phyloP scores from a whole-genome alignment of 768 basidiomycete genomes.

The Rhizopogon rudus region DNA sequence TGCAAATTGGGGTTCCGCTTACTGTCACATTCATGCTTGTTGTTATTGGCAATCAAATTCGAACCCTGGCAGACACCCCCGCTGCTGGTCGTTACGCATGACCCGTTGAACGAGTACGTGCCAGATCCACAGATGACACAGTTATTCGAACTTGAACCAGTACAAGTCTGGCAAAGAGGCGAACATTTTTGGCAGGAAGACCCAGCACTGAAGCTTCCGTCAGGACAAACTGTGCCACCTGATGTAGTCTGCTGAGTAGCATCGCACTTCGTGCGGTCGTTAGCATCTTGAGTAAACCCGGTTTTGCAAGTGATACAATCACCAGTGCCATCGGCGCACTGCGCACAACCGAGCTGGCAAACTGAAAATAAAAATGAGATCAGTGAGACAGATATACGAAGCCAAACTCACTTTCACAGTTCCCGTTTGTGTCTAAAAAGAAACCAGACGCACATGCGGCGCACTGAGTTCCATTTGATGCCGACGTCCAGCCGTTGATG shows the following conservation, averaged over 20 bases:
- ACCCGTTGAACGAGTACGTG: conserved; percentile 58
- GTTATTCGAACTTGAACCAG: conserved; percentile 58
- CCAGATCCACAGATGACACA: conserved; percentile 68
- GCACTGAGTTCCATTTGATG: conserved; percentile 70
- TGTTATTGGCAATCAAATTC: conserved; percentile 71
- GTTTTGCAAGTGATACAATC: conserved; percentile 66
- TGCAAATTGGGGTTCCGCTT: conserved; percentile 24
- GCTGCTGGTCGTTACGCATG: conserved; percentile 59
- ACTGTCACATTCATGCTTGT: conserved; percentile 84
- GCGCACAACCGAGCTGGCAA: conserved; percentile 67
- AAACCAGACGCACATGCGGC: conserved; percentile 72
- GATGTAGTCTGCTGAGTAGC: conserved; percentile 45
- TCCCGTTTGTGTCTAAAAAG: conserved; percentile 63
- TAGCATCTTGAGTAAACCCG: conserved; percentile 64
- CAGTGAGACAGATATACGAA: background rate
- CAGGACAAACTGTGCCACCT: conserved; percentile 54
- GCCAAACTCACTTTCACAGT: conserved; percentile 57
- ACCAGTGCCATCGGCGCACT: conserved; percentile 65
- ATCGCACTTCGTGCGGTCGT: conserved; percentile 64
- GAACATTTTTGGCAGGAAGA: conserved; percentile 56
- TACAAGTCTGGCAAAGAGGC: conserved; percentile 66
- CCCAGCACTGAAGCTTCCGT: conserved; percentile 58
- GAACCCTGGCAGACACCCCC: conserved; percentile 73
- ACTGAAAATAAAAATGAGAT: conserved; percentile 32
- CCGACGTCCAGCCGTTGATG: conserved; percentile 70